Evolutionary conservation across 2,329 filamentous ascomycete species (phyloP), one percentile per base, ranked within the genome.

Genomic region (Aureobasidium sp.): DNA sequence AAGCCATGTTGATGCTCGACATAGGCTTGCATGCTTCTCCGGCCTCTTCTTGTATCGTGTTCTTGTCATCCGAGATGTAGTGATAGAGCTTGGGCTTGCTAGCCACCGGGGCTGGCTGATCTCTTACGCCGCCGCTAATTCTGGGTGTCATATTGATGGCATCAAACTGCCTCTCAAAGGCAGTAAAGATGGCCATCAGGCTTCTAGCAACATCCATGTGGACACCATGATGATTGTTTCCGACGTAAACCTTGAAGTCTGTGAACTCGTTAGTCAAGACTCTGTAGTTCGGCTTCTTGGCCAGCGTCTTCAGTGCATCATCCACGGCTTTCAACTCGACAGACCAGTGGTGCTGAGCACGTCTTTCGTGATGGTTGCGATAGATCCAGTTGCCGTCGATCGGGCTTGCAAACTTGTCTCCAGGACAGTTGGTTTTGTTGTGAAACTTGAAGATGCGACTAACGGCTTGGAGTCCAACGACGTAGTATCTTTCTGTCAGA

Each of bases 161-260:
- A 30, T 62, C 52, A 6, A 62, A 48, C 4, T 62, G 60, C 29
- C 52, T 41, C 21, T 62, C 60, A 29, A 62, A 62, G 3, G 52
- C 52, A n/a, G 60, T 62, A 7, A 57, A 57, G 25, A 62, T 32
- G 30, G 25, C 41, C 42, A 58, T 25, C 13, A 58, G 3, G n/a
- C 39, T 47, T 27, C 41, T 53, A 5, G 52, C 37, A 25, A 52
- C 34, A 29, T 57, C 34, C 25, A 62, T 25, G 8, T 45, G 34
- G 1, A 62, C 6, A 30, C 59, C 48, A 4, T 6, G 29, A 11
- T 21, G 29, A 15, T 42, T 52, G 15, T 62, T 62, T 13, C 52
- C 60, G 8, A 50, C 16, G 7, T 50, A 37, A 2, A 59, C 47
- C 10, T 48, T 39, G 36, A 63, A 48, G n/a, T 39, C 48, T 44